Evolutionary conservation across 129 eudicot species (phyloP).

Genomic region (Lonicera japonica): DNA sequence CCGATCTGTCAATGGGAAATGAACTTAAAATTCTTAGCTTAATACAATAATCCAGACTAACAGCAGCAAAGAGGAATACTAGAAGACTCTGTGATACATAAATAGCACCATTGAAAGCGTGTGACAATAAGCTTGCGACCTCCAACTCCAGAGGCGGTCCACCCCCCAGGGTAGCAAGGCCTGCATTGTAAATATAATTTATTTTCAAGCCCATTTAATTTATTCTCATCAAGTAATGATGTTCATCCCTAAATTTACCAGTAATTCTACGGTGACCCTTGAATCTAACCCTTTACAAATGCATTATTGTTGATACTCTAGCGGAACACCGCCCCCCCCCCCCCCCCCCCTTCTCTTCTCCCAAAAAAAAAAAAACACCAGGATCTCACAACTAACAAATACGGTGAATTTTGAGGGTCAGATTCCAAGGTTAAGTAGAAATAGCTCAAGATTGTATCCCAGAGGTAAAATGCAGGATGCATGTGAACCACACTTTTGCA

Average conservation of each 20-base stretch:
- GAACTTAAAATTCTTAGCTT: conserved; percentile 66
- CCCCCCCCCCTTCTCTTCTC: too few relatives aligned
- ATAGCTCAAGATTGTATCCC: too few relatives aligned
- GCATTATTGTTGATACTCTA: too few relatives aligned
- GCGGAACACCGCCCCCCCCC: too few relatives aligned
- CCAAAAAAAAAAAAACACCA: too few relatives aligned
- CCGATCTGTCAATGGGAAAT: conserved; percentile 56
- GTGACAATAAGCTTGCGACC: conserved; percentile 49
- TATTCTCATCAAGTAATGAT: neutral
- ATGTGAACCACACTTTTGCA: too few relatives aligned
- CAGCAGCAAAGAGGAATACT: conserved; percentile 70
- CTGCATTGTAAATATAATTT: conserved; percentile 30
- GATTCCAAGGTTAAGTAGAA: too few relatives aligned
- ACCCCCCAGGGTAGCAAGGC: conserved; percentile 69
- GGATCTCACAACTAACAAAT: too few relatives aligned
- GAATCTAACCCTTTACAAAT: too few relatives aligned
- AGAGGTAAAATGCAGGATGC: too few relatives aligned
- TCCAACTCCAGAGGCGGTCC: conserved; percentile 52
- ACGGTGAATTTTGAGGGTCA: too few relatives aligned
- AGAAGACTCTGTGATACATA: conserved; percentile 70
- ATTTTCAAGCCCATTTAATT: neutral
- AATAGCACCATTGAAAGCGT: conserved; percentile 54
- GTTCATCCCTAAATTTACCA: neutral
- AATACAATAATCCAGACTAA: conserved; percentile 70
- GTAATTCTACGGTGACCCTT: too few relatives aligned